Evolutionary conservation across 2,329 filamentous ascomycete genomes (phyloP).

Genomic region (Paraphoma sp.): DNA sequence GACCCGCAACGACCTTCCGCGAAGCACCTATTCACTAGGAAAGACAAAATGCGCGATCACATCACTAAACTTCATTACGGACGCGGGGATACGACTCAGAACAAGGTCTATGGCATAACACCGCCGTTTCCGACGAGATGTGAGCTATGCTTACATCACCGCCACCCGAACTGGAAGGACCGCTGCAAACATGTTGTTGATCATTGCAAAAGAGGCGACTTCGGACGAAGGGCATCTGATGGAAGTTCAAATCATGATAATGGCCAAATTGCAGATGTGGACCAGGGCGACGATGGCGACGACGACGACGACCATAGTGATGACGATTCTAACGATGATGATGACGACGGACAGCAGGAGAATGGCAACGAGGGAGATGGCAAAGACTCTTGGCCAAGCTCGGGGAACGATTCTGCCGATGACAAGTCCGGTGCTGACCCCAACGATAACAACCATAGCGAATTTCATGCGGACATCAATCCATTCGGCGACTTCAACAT

Average conservation of each 20-base stretch:
- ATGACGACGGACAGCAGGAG: background rate
- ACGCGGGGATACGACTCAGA: background rate
- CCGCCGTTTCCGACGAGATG: slow-evolving; percentile 7
- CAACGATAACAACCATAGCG: background rate
- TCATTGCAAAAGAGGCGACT: background rate
- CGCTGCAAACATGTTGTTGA: slow-evolving; percentile 5
- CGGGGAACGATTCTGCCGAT: background rate
- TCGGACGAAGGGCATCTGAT: background rate
- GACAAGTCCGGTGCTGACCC: background rate
- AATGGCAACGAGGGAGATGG: no score
- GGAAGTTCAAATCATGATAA: background rate
- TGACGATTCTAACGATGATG: background rate
- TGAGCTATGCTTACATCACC: slow-evolving; percentile 7
- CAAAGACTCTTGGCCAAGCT: no score
- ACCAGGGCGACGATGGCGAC: background rate
- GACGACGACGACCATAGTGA: background rate
- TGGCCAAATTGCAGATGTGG: background rate
- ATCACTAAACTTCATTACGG: slow-evolving; percentile 1
- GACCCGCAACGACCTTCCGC: slow-evolving; percentile 4
- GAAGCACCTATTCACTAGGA: background rate
- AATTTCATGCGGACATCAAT: background rate
- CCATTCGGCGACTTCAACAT: background rate
- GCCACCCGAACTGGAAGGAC: slow-evolving; percentile 9
- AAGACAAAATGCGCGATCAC: slow-evolving; percentile 13
- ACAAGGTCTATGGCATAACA: slow-evolving; percentile 1